Evolutionary conservation across 2,329 filamentous ascomycete species (phyloP).

Genomic region (Pseudogymnoascus sp.): DNA sequence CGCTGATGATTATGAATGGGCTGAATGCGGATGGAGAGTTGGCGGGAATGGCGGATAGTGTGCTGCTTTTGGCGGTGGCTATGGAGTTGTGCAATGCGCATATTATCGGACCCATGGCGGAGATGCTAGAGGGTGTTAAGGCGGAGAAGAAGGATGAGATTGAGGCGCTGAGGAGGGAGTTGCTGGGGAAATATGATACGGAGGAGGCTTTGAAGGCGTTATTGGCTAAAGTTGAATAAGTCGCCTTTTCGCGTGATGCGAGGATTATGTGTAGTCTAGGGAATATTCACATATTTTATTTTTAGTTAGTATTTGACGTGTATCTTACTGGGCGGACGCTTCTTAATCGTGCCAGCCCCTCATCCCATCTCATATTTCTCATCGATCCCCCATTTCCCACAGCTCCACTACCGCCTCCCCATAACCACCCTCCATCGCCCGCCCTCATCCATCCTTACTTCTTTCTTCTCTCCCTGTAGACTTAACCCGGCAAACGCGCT

Average conservation of each 20-base stretch:
- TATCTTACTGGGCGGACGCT: not conserved
- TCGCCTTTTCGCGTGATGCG: not conserved
- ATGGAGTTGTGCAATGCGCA: constrained; percentile 14
- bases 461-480: not conserved
- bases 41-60: constrained; percentile 11
- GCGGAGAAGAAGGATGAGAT: not conserved
- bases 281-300: not conserved
- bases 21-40: constrained; percentile 14
- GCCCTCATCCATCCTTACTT: constrained; percentile 26
- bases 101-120: not conserved
- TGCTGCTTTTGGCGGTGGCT: constrained; percentile 12
- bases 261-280: not conserved
- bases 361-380: not conserved
- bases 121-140: not conserved
- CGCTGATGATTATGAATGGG: constrained; percentile 15
- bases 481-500: not conserved
- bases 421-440: constrained; percentile 34
- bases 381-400: not conserved
- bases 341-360: not conserved
- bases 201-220: not conserved
- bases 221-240: not conserved
- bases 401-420: not conserved
- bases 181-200: not conserved
- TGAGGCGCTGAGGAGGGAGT: not conserved
- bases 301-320: not conserved